phyloP scores from a whole-genome alignment of 257 asterid genomes.

The Osmanthus fragrans region DNA sequence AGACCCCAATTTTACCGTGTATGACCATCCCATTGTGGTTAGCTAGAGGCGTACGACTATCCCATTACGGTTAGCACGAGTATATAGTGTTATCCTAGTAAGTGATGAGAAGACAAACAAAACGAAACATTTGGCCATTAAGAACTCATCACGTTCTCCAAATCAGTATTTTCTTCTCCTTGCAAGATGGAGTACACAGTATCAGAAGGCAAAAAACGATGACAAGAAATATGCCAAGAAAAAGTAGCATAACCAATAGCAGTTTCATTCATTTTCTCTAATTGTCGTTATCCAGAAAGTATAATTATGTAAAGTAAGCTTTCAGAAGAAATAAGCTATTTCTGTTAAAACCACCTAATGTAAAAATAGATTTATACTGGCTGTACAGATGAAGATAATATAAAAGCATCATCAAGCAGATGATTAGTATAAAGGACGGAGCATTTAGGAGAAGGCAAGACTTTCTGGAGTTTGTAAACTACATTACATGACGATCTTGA shows the following conservation, averaged over 20 bases:
- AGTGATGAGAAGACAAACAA: no score
- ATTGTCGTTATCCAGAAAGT: constrained; percentile 8
- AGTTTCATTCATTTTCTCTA: constrained; percentile 15
- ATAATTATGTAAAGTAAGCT: constrained; percentile 11
- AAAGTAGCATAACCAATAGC: background rate
- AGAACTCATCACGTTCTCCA: no score
- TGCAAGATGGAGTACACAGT: no score
- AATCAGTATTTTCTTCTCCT: no score
- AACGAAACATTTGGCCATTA: no score
- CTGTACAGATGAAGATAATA: constrained; percentile 60
- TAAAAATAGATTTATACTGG: constrained; percentile 1
- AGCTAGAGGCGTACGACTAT: no score
- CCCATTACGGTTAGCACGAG: no score
- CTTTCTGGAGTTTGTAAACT: constrained; percentile 47
- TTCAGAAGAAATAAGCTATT: background rate
- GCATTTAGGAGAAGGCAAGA: constrained; percentile 30
- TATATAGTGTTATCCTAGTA: no score
- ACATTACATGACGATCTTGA: constrained; percentile 56
- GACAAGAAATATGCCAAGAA: no score
- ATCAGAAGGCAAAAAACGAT: no score
- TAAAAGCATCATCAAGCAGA: constrained; percentile 28
- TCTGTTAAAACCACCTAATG: constrained; percentile 21
- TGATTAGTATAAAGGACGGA: constrained; percentile 6
- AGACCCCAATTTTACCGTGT: no score
- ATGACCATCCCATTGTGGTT: no score